Evolutionary conservation across 2,329 filamentous ascomycete species (phyloP), one percentile per base, ranked within the genome.

Genomic region (Colletotrichum melonis): DNA sequence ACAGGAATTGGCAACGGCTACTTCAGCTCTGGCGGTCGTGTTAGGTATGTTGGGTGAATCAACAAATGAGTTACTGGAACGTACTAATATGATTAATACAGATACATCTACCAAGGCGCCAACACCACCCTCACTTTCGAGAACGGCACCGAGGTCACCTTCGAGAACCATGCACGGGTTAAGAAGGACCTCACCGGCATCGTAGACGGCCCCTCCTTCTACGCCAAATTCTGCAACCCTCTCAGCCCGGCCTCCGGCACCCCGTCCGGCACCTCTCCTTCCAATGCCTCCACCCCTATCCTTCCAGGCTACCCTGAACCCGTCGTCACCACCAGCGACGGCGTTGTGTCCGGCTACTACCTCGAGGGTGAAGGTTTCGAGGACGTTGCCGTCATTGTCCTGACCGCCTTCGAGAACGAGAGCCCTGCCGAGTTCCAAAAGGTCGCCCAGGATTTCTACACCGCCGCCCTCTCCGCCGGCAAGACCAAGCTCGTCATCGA

Each of bases 401-500:
- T 81, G 4, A 72, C 75, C 0, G 75, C 69, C 2, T 82, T 83
- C 54, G 69, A 78, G 26, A 75, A 66, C 30, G 63, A 75, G n/a
- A 77, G 74, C 57, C 70, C 78, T 0, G 59, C 76, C 46, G 80
- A 83, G 66, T 86, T 84, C 72, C 80, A 85, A 58, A 74, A 78
- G 5, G 79, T 82, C 0, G 76, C 77, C 52, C 76, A 77, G 46
- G 76, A 82, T 28, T 83, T 84, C 69, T 80, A 84, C 60, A 76
- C 79, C 22, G 71, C 80, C 5, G 80, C 81, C 16, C 74, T 79
- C 2, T 82, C 83, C 7, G 85, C 84, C 2, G 87, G 87, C 73
- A 91, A 90, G 81, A 90, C 85, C 46, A 90, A 90, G 80, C 85
- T 92, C 0, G 86, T 92, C 26, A 82, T 92, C 35, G 90, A 92